Base-by-base conservation (phyloP, 345 rosid species). In the Eucalyptus leucophloia region DNA sequence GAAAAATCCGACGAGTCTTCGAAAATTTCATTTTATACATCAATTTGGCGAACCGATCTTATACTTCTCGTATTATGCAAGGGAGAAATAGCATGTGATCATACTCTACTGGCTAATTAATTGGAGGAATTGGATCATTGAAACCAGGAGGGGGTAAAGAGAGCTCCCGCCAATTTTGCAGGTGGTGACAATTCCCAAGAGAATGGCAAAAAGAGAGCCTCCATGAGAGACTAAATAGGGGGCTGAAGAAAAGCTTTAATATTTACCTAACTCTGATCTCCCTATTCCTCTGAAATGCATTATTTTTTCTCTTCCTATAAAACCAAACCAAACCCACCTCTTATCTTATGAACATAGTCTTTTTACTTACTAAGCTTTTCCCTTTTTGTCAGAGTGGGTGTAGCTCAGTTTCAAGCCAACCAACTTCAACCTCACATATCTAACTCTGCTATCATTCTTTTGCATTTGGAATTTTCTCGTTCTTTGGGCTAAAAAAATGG, bases 331-430 rank as follows among this genome's bases (percentile, higher is more conserved):
- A 91, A 89, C 91, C 94, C 91, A 90, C 89, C 89, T 89, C 91
- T 91, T 92, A 86, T 87, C 94, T 92, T 91, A 89, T 92, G 86
- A 89, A 92, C 77, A 54, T 49, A 19, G 16, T 91, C 86, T 85
- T 93, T 93, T 92, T 92, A 95, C 93, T 94, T 93, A 95, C 96
- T 96, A 81, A 91, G 87, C 91, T 89, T 88, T 87, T 40, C 82
- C 85, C 42, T 34, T 56, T 56, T 65, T 9, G 86, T 87, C 34
- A 87, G 87, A 86, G 90, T 54, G 93, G 88, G 72, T 83, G 88
- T 93, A 93, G 94, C 90, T 91, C 40, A 89, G 90, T 49, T 92
- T 89, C 91, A 89, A 88, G 88, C 92, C 93, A 93, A 92, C 95
- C 90, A 89, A 82, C 92, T 93, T 92, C 91, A 92, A 90, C 95